Percentiles rank a stretch among this genome's conserved stretches.
These are phyloP conservation scores for Paspalum vaginatum DNA, from an alignment of 176 grass and related monocot genomes.

Conservation along the genomic window DNA sequence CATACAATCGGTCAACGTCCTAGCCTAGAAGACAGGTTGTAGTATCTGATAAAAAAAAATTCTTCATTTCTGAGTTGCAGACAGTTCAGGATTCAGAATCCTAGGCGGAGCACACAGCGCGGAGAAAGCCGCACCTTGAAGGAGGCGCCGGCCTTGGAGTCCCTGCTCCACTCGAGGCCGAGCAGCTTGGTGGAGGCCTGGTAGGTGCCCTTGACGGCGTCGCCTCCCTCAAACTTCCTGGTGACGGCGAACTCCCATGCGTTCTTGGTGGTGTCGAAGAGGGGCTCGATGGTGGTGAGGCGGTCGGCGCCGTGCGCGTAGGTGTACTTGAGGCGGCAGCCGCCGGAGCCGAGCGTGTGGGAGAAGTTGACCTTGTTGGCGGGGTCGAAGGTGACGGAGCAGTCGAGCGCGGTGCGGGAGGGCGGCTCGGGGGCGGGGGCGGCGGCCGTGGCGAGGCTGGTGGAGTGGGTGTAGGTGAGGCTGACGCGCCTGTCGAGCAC, in stretches of 20 bases:
- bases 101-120: too few species aligned
- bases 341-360: constrained; percentile 59
- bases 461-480: constrained; percentile 75
- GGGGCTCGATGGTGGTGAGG: constrained; percentile 77
- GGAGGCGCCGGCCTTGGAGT: constrained; percentile 55
- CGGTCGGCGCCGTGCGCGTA: constrained; percentile 66
- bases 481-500: constrained; percentile 79
- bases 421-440: constrained; percentile 17
- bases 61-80: not conserved
- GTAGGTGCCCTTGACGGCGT: constrained; percentile 73
- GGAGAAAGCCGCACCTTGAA: constrained; percentile 60
- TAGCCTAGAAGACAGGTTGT: not conserved
- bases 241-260: constrained; percentile 83
- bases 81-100: not conserved
- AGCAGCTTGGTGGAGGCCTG: constrained; percentile 71
- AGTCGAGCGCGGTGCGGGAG: constrained; percentile 57
- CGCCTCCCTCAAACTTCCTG: constrained; percentile 59
- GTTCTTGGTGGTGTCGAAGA: constrained; percentile 76
- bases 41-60: too few species aligned
- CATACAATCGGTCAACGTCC: not conserved
- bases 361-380: constrained; percentile 75
- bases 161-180: constrained; percentile 74
- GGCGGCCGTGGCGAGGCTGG: not conserved
- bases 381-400: constrained; percentile 62
- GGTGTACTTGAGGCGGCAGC: constrained; percentile 77